Percentiles rank a stretch among this genome's conserved stretches.
Conservation (phyloP, 208 protist species). For the Crithidia fasciculata region DNA sequence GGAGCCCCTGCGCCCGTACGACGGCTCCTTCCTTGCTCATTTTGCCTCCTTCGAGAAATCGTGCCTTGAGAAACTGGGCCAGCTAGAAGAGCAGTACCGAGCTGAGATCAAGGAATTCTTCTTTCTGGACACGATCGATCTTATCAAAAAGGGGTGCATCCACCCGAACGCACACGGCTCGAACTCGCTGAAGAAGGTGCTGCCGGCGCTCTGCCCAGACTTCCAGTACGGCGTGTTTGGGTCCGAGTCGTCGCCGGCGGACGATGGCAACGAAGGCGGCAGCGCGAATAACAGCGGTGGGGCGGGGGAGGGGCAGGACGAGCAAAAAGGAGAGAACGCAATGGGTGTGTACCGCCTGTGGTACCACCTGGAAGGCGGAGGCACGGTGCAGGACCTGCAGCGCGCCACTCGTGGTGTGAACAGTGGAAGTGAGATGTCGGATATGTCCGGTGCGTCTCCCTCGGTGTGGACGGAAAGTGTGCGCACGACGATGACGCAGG, state of each 20-base stretch:
- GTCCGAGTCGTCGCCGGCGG: constrained; percentile 32
- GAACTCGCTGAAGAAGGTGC: constrained; percentile 91
- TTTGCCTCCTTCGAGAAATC: constrained; percentile 90
- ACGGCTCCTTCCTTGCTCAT: constrained; percentile 89
- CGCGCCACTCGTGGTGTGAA: constrained; percentile 18
- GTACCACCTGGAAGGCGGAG: constrained; percentile 88
- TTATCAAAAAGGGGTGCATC: constrained; percentile 79
- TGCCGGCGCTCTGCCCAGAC: constrained; percentile 86
- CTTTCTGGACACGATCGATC: constrained; percentile 89
- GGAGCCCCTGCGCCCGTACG: constrained; percentile 69
- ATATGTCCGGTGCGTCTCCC: background rate
- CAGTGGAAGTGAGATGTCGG: background rate
- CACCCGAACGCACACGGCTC: constrained; percentile 87
- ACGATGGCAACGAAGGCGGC: constrained; percentile 8
- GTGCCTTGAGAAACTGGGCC: constrained; percentile 84
- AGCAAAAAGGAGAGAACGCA: constrained; percentile 90
- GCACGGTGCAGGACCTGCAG: constrained; percentile 76
- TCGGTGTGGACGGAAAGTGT: constrained; percentile 20
- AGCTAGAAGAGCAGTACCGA: constrained; percentile 76
- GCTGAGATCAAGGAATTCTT: constrained; percentile 83
- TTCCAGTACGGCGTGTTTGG: constrained; percentile 90
- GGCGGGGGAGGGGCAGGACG: constrained; percentile 32
- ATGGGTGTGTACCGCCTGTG: constrained; percentile 90
- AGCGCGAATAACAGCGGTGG: constrained; percentile 2
- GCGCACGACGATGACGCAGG: constrained; percentile 36